phyloP scores from a whole-genome alignment of 495 filamentous ascomycete genomes.

The Neurospora sp. region DNA sequence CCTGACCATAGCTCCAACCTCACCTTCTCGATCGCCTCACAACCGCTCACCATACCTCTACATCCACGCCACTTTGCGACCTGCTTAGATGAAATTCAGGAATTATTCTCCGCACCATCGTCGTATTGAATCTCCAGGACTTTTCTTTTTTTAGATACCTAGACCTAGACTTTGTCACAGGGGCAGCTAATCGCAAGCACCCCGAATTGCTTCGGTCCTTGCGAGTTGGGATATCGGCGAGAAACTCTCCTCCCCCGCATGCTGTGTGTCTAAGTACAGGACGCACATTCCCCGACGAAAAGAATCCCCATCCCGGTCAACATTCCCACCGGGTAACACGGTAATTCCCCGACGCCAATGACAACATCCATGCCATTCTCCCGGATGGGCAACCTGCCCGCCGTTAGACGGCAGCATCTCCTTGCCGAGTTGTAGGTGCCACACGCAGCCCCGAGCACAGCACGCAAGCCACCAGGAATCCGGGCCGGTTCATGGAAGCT shows the following conservation, averaged over 20 bases:
- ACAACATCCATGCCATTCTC: neutral
- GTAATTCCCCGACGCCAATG: neutral
- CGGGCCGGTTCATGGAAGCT: neutral
- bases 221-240: neutral
- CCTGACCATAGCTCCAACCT: neutral
- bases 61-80: neutral
- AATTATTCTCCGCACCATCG: neutral
- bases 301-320: neutral
- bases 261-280: neutral
- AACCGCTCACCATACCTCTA: neutral
- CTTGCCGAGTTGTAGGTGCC: constrained; percentile 64
- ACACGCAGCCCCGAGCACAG: neutral
- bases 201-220: neutral
- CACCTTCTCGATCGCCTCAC: neutral
- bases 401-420: constrained; percentile 49
- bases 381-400: constrained; percentile 21
- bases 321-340: neutral
- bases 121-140: neutral
- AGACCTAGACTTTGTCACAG: neutral
- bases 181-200: neutral
- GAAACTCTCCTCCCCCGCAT: neutral
- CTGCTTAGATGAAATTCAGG: neutral
- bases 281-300: neutral
- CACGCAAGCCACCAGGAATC: neutral
- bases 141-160: neutral